Percentiles rank a stretch among this genome's conserved stretches.
Evolutionary conservation across 345 rosid genomes (phyloP).

Genomic region (Eucalyptus viminalis): DNA sequence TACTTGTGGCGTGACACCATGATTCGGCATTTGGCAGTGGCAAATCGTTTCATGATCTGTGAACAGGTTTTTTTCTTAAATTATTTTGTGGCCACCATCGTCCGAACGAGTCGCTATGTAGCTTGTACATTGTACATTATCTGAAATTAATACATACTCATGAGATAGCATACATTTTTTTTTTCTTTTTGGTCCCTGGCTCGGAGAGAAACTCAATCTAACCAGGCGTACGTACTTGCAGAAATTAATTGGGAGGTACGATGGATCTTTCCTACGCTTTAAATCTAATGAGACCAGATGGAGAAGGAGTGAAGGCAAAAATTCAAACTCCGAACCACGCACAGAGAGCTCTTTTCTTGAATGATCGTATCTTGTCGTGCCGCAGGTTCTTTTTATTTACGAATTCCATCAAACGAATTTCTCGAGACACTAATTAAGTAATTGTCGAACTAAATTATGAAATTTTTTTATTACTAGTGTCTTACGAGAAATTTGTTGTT

Average conservation of each 20-base stretch:
- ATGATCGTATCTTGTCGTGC: not conserved
- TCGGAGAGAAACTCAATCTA: not conserved
- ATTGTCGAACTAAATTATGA: too few species aligned
- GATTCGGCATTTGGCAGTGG: not conserved
- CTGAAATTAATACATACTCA: not conserved
- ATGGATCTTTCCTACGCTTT: not conserved
- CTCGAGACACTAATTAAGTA: not conserved
- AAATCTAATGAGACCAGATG: not conserved
- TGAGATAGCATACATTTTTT: not conserved
- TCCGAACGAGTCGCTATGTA: not conserved
- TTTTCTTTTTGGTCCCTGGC: not conserved
- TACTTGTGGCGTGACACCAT: not conserved
- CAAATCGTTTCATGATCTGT: not conserved
- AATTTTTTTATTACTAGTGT: too few species aligned
- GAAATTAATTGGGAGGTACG: not conserved
- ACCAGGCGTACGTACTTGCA: not conserved
- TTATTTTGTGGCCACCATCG: not conserved
- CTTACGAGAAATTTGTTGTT: not conserved
- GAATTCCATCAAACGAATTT: not conserved
- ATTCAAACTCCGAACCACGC: not conserved
- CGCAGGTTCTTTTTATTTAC: not conserved
- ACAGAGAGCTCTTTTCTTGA: not conserved
- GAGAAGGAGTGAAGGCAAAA: not conserved
- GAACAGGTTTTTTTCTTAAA: not conserved
- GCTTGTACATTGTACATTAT: not conserved